Conservation (phyloP, 768 basidiomycete genomes). For the Suillus ampliporus region DNA sequence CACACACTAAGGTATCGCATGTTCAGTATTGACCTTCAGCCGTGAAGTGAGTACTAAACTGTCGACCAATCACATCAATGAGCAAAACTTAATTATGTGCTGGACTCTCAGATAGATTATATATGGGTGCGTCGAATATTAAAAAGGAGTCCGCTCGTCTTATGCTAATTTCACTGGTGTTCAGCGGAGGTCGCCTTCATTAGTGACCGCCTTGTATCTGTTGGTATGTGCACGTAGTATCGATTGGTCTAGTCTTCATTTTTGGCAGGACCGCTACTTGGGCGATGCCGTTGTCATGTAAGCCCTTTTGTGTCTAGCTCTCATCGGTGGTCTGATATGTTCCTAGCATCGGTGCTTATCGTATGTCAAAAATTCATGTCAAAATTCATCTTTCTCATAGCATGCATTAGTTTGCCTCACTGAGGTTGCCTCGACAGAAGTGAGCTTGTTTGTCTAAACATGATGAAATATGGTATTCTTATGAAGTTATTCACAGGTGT, state of each 20-base stretch:
- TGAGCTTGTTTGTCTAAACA: background rate
- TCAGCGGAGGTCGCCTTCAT: constrained; percentile 32
- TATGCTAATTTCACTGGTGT: constrained; percentile 3
- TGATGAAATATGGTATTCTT: background rate
- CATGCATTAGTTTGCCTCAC: background rate
- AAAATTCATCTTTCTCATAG: background rate
- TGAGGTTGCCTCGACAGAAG: background rate
- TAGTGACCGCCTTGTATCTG: constrained; percentile 31
- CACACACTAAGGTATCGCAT: background rate
- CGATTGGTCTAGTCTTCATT: background rate
- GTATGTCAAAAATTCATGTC: background rate
- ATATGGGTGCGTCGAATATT: constrained; percentile 31
- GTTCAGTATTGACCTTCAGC: constrained; percentile 28
- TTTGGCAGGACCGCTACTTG: constrained; percentile 34
- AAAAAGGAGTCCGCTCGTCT: background rate
- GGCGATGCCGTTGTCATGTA: constrained; percentile 38
- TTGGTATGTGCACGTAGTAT: constrained; percentile 23
- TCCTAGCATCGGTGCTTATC: background rate
- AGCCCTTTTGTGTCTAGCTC: constrained; percentile 8
- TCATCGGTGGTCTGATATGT: background rate
- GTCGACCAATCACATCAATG: background rate
- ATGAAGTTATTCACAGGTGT: background rate
- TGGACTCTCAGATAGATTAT: constrained; percentile 30
- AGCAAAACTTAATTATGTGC: constrained; percentile 4
- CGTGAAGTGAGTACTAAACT: constrained; percentile 35